Base-by-base conservation (phyloP, 352 stramenopile genomes). In the Paralagenidium karlingii region DNA sequence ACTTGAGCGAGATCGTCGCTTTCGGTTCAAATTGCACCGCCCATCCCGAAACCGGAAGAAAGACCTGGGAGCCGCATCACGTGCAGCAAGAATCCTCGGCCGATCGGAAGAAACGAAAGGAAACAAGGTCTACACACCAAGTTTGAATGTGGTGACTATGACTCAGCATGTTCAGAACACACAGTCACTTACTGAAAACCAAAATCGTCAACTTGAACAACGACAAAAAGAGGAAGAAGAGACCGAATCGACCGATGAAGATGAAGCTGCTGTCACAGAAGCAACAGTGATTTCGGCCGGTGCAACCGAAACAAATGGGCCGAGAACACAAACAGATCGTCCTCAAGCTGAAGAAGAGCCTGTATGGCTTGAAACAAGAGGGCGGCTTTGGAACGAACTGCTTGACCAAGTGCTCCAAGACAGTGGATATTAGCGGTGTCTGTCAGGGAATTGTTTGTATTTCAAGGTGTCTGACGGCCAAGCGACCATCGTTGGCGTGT, bases 311-410 rank as follows among this genome's bases (percentile, higher is more conserved):
- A 24, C 1, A 12, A 53, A 53, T 18, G n/a, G n/a, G n/a, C n/a
- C n/a, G n/a, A n/a, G n/a, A n/a, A n/a, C n/a, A n/a, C n/a, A n/a
- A n/a, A n/a, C n/a, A 26, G 10, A 12, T 1, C 22, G 30, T 47
- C 7, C 18, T 37, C 13, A 10, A 24, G 12, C 33, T 68, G 5
- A 11, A 38, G 7, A 40, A 47, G 8, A 62, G 40, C 19, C 34
- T 64, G 0, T 67, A 64, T 24, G 60, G 56, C 1, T 24, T 62
- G 0, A 61, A 60, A 30, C 56, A 67, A 28, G 47, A 1, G 50
- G 48, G 5, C 24, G 47, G 0, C 22, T 71, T 20, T 67, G 55
- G 40, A 21, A 47, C 26, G 9, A 26, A 8, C n/a, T 47, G 8
- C 24, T 43, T 13, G 24, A 63, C 26, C n/a, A 41, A 5, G 51